Evolutionary conservation across 345 rosid genomes (phyloP), one percentile per base, ranked within the genome.

Genomic region (Eutrema yunnanense): DNA sequence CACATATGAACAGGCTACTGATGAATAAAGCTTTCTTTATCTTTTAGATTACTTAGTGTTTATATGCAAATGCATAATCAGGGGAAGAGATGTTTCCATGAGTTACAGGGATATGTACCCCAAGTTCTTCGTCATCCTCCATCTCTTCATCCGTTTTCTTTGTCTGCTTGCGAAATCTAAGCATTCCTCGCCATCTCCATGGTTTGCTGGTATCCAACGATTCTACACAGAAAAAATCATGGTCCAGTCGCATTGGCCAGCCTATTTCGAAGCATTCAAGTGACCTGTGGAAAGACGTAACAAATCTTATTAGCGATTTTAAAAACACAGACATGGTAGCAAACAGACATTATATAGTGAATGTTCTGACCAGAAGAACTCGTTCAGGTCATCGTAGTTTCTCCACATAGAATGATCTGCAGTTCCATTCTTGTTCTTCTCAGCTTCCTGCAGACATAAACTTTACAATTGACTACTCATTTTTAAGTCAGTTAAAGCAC

Each of bases 361-460:
- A 38, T 65, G 52, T 64, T 38, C 89, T 73, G 30, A 89, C 98
- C 97, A 94, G 85, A 94, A 94, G 79, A 69, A 94, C 81, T 94
- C 98, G 40, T 91, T 94, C 65, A 91, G 81, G 74, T 94, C 98
- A 80, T 94, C 98, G n/a, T 91, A 94, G 85, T 94, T 94, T 84
- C 98, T 86, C 98, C 98, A 94, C 63, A 86, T 84, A 50, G 91
- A 89, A 79, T 94, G 88, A 72, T 88, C 90, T 64, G 96, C 89
- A 9, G 92, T 84, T 59, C 96, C 98, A 47, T 83, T 82, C 82
- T 89, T 86, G 84, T 62, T 87, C 81, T 88, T 89, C 69, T 79
- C 65, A 79, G 92, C 91, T 84, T 94, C 98, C 98, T 94, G 84
- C 76, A 85, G 36, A 73, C 77, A 75, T 71, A 41, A 22, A 65